Evolutionary conservation across 2,329 filamentous ascomycete species (phyloP).

Genomic region (Rhytidhysteron rufulum): DNA sequence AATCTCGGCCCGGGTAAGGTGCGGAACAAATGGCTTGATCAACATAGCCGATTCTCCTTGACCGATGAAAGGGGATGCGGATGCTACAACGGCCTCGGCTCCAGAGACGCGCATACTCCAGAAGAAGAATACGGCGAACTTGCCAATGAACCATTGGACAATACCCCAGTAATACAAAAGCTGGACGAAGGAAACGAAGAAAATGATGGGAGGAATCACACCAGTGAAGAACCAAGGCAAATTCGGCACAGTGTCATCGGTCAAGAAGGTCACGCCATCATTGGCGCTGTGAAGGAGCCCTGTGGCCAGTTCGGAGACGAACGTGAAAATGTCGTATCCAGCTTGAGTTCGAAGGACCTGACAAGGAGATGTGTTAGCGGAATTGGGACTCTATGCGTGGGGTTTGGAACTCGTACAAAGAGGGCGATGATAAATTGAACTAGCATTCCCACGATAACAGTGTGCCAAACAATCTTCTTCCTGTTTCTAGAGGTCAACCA

Average conservation of each 20-base stretch:
- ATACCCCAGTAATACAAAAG: slow-evolving; percentile 76
- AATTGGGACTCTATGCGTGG: slow-evolving; percentile 51
- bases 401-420: slow-evolving; percentile 77
- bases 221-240: slow-evolving; percentile 67
- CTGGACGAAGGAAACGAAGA: slow-evolving; percentile 91
- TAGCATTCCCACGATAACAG: slow-evolving; percentile 80
- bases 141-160: slow-evolving; percentile 84
- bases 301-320: slow-evolving; percentile 72
- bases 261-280: slow-evolving; percentile 71
- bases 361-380: background rate
- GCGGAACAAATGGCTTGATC: slow-evolving; percentile 79
- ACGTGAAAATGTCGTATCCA: slow-evolving; percentile 81
- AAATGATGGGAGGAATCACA: slow-evolving; percentile 89
- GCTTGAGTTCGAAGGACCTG: background rate
- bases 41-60: slow-evolving; percentile 93
- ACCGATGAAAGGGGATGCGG: slow-evolving; percentile 89
- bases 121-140: slow-evolving; percentile 89
- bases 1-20: slow-evolving; percentile 81
- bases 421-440: slow-evolving; percentile 83
- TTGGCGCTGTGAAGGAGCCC: slow-evolving; percentile 72
- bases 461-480: slow-evolving; percentile 48
- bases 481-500: slow-evolving; percentile 70
- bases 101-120: slow-evolving; percentile 84
- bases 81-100: slow-evolving; percentile 88
- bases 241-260: slow-evolving; percentile 41